phyloP scores from a whole-genome alignment of 2,329 filamentous ascomycete species.

The Penicillium sp. region DNA sequence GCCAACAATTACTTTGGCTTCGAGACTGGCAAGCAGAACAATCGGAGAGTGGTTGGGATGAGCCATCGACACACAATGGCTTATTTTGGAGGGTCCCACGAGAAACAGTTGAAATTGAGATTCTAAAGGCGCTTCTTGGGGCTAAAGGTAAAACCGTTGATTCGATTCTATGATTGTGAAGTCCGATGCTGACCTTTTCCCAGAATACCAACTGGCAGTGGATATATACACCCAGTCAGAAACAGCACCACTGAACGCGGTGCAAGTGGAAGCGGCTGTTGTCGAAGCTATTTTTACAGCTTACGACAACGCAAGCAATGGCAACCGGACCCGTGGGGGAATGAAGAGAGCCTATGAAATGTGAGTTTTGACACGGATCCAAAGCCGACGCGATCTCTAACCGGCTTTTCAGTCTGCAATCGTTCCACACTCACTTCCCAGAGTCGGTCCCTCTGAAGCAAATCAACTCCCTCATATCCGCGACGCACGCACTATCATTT shows the following conservation, averaged over 20 bases:
- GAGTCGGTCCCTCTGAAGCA: constrained; percentile 43
- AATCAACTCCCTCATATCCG: constrained; percentile 55
- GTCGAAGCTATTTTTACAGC: constrained; percentile 53
- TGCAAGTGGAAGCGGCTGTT: constrained; percentile 53
- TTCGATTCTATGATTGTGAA: background rate
- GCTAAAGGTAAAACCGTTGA: constrained; percentile 38
- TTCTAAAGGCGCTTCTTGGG: constrained; percentile 55
- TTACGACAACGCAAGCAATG: constrained; percentile 66
- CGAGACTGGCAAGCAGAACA: constrained; percentile 54
- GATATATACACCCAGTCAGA: constrained; percentile 39
- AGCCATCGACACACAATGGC: constrained; percentile 40
- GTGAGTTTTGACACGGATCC: constrained; percentile 35
- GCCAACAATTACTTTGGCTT: constrained; percentile 58
- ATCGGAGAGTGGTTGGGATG: constrained; percentile 18
- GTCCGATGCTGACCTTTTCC: constrained; percentile 13
- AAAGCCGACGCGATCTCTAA: constrained; percentile 1
- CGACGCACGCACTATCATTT: constrained; percentile 63
- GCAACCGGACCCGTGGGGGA: constrained; percentile 60
- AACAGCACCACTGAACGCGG: constrained; percentile 38
- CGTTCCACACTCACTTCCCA: constrained; percentile 45
- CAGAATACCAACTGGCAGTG: constrained; percentile 44
- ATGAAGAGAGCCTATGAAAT: constrained; percentile 61
- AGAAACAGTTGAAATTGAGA: constrained; percentile 54
- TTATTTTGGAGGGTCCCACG: constrained; percentile 51
- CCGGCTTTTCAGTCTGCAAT: constrained; percentile 34